Conservation (phyloP, 352 stramenopile genomes). For the Globisporangium lucens region DNA sequence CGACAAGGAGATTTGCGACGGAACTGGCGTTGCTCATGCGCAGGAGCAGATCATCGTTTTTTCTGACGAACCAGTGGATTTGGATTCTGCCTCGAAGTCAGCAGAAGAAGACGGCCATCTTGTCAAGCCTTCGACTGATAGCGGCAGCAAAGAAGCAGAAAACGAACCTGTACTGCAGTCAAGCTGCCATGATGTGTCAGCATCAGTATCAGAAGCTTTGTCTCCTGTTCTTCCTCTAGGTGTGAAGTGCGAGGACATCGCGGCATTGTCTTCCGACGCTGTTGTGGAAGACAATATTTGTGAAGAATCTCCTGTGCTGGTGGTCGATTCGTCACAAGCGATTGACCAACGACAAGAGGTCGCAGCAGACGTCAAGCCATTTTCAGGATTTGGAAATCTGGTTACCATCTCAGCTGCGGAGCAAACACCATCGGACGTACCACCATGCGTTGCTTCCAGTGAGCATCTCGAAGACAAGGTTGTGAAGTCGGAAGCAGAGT, state of each 20-base stretch:
- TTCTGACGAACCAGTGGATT: background rate
- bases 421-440: background rate
- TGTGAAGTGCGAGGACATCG: background rate
- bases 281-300: background rate
- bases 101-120: background rate
- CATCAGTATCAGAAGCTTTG: background rate
- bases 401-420: background rate
- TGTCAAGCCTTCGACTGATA: background rate
- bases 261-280: background rate
- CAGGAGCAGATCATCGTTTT: background rate
- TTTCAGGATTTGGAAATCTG: background rate
- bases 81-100: background rate
- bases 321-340: background rate
- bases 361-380: background rate
- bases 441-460: background rate
- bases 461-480: background rate
- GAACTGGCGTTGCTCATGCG: background rate
- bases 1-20: background rate
- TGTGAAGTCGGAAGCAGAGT: background rate
- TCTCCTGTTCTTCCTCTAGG: background rate
- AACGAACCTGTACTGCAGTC: background rate
- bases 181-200: background rate
- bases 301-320: background rate
- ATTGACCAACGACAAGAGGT: background rate
- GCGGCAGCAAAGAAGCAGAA: slow-evolving; percentile 13